These are phyloP conservation scores for Anacardium occidentale DNA, from an alignment of 345 rosid genomes.

Conservation along the genomic window DNA sequence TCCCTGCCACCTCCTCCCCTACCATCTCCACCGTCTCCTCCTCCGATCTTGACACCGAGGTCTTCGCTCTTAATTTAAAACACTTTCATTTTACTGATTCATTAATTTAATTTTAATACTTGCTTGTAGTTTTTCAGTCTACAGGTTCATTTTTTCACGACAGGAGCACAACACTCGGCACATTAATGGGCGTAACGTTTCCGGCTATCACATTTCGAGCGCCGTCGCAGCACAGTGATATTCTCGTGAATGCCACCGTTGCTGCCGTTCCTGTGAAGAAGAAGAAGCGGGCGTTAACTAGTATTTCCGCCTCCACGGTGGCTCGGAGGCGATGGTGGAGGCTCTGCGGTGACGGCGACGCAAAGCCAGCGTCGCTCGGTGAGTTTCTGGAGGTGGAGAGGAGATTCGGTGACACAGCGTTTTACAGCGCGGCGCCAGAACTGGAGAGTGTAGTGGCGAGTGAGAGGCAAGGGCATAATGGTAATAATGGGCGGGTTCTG, in stretches of 20 bases:
- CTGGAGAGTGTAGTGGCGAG: conserved; percentile 49
- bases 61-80: conserved; percentile 9
- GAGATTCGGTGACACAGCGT: conserved; percentile 66
- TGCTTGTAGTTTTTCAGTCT: conserved; percentile 41
- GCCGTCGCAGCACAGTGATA: conserved; percentile 49
- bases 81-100: background rate
- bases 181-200: conserved; percentile 86
- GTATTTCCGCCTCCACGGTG: conserved; percentile 33
- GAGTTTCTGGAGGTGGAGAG: conserved; percentile 91
- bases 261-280: conserved; percentile 8
- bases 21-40: conserved; percentile 77
- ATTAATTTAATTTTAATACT: background rate
- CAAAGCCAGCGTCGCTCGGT: conserved; percentile 72
- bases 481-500: conserved; percentile 47
- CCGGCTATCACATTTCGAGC: conserved; percentile 67
- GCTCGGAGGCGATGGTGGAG: conserved; percentile 75
- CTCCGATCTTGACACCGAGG: conserved; percentile 98
- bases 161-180: conserved; percentile 88
- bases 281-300: conserved; percentile 21
- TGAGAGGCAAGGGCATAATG: conserved; percentile 33
- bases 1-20: conserved; percentile 62
- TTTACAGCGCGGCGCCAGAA: conserved; percentile 55
- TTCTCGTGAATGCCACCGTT: conserved; percentile 24
- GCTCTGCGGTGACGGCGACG: conserved; percentile 67
- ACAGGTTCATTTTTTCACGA: conserved; percentile 96